Evolutionary conservation across 768 basidiomycete genomes (phyloP).

Genomic region (Albatrellus ellisii): DNA sequence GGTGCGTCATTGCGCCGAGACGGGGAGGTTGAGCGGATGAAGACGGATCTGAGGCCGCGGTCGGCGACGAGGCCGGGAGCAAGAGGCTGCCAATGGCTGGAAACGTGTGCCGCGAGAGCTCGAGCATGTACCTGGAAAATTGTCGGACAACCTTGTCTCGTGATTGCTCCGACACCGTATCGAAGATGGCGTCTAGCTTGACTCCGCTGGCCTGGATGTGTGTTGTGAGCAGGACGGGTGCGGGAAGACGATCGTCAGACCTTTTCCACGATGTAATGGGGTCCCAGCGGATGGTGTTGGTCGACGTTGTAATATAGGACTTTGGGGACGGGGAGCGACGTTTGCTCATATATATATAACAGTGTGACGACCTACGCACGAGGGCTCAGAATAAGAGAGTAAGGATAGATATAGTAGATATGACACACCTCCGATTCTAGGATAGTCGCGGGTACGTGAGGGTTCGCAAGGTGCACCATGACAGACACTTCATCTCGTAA

Average conservation of each 20-base stretch:
- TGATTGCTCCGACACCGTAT: conserved; percentile 13
- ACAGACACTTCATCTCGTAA: conserved; percentile 14
- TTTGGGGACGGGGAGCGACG: conserved; percentile 18
- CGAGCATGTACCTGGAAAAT: conserved; percentile 20
- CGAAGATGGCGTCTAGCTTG: conserved; percentile 17
- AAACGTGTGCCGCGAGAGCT: conserved; percentile 18
- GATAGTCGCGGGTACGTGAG: conserved; percentile 9
- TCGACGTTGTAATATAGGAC: conserved; percentile 13
- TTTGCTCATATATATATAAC: conserved; percentile 16
- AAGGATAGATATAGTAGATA: background rate
- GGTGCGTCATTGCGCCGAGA: conserved; percentile 12
- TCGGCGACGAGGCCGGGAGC: background rate
- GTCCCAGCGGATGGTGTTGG: conserved; percentile 12
- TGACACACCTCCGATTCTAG: conserved; percentile 14
- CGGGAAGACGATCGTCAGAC: conserved; percentile 1
- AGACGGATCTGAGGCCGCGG: conserved; percentile 1
- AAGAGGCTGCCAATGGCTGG: conserved; percentile 19
- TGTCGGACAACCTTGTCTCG: conserved; percentile 18
- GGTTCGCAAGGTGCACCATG: conserved; percentile 12
- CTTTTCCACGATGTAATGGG: conserved; percentile 18
- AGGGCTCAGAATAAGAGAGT: background rate
- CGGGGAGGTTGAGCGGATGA: conserved; percentile 8
- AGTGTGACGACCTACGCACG: conserved; percentile 18
- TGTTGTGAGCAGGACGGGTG: background rate
- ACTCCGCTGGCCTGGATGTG: conserved; percentile 17